Conservation (phyloP, 2,329 filamentous ascomycete genomes). For the Alternaria dauci region DNA sequence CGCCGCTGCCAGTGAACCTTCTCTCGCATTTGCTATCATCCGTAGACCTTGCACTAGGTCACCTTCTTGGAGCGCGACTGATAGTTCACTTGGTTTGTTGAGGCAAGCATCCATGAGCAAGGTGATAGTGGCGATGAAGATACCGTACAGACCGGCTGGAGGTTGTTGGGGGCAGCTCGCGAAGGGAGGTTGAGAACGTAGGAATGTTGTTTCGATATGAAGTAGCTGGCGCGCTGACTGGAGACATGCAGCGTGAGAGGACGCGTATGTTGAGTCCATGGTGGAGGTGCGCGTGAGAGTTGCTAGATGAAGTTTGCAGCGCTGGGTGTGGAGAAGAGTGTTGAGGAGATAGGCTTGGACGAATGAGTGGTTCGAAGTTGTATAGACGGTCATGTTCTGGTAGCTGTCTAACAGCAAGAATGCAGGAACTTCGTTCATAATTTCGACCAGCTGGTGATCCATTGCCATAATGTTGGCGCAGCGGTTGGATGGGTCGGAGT, state of each 20-base stretch:
- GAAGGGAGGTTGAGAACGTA: neutral
- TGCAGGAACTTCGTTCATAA: neutral
- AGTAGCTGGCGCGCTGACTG: neutral
- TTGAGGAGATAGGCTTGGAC: slow-evolving; percentile 49
- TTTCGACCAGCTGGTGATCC: neutral
- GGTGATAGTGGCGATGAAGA: neutral
- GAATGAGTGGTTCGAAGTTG: slow-evolving; percentile 19
- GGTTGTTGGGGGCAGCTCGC: neutral
- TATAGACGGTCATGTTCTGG: neutral
- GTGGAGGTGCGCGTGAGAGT: slow-evolving; percentile 27
- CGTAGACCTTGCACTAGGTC: neutral
- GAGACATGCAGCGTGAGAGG: neutral
- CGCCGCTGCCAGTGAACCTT: neutral
- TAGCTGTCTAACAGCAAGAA: neutral
- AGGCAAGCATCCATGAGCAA: neutral
- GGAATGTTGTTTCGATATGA: neutral
- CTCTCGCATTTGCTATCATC: neutral
- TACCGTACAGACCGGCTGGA: neutral
- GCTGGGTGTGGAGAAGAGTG: slow-evolving; percentile 47
- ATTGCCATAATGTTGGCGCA: neutral
- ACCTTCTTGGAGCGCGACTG: neutral
- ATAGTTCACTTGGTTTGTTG: neutral
- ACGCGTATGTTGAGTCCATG: neutral
- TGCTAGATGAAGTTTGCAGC: slow-evolving; percentile 47
- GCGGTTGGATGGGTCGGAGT: neutral